Evolutionary conservation across 768 basidiomycete genomes (phyloP), one percentile per base, ranked within the genome.

Genomic region (Grammothele lineata): DNA sequence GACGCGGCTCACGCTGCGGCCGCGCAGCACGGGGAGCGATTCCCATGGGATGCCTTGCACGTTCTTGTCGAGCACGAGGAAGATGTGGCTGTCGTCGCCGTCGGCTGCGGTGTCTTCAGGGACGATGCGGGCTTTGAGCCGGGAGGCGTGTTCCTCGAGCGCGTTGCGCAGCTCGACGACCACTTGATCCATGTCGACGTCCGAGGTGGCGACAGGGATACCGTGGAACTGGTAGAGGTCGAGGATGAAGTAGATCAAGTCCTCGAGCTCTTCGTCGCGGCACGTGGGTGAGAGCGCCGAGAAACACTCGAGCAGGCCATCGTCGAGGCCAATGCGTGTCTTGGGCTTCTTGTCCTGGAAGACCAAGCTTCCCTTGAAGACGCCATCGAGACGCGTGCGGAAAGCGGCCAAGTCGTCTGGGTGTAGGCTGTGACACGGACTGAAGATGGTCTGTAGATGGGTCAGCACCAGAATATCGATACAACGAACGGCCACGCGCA

Each of bases 211-310:
- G 21, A 98, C 80, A 0, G 86, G 83, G 3, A 92, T 76, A 1
- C 95, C 94, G 51, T 93, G 85, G 67, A 95, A 89, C 60, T 95
- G 92, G 62, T 95, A 95, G 0, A 96, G 73, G 59, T 97, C 96
- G 19, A 98, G 72, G 25, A 97, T 75, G 68, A 95, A 97, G 62
- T 93, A 97, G 3, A 91, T 79, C 26, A 97, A 71, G 61, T 99
- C 96, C 63, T 98, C 96, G 8, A 97, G 72, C 60, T 99, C 96
- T 61, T 99, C 95, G 57, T 95, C 89, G 25, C 80, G 78, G 56
- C 88, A 92, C 57, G 81, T 80, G 0, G 89, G 81, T 2, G 88
- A 82, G 2, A 99, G 69, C 0, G 82, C 82, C 1, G 90, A 83
- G 61, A 99, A 91, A 63, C 91, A 92, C 53, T 87, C 79, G 24